A percentile compares a stretch with the other conserved stretches of the same genome.
Conservation (phyloP, 768 basidiomycete species). For the Russula sp. region DNA sequence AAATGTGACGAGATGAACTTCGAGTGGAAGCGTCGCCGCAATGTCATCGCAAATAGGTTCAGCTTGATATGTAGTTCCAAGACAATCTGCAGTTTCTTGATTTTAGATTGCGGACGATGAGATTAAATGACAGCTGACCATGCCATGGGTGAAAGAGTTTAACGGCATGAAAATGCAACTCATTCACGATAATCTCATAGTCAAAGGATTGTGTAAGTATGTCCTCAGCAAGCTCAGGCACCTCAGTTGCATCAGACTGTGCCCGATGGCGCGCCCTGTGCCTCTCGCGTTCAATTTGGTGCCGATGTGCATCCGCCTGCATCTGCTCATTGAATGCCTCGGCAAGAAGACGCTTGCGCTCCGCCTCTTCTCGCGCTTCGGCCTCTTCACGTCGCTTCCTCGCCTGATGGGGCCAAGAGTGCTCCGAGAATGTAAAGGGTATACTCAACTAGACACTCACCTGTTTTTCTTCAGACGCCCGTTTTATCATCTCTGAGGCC, state of each 20-base stretch:
- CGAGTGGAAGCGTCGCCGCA: slow-evolving; percentile 51
- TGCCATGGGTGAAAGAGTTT: slow-evolving; percentile 65
- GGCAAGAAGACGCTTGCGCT: slow-evolving; percentile 38
- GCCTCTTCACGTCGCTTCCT: slow-evolving; percentile 49
- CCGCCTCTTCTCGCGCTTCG: slow-evolving; percentile 42
- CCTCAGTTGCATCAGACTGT: slow-evolving; percentile 63
- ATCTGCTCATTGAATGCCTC: slow-evolving; percentile 60
- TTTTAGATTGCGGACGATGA: background rate
- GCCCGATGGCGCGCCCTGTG: slow-evolving; percentile 54
- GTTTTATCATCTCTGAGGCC: slow-evolving; percentile 69
- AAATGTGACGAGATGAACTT: slow-evolving; percentile 62
- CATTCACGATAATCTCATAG: slow-evolving; percentile 49
- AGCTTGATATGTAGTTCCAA: slow-evolving; percentile 64
- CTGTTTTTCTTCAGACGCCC: slow-evolving; percentile 62
- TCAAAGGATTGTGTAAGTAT: slow-evolving; percentile 53
- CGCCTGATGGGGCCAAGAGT: slow-evolving; percentile 5
- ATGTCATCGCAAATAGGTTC: slow-evolving; percentile 69
- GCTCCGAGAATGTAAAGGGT: background rate
- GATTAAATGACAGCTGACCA: slow-evolving; percentile 34
- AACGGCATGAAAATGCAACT: slow-evolving; percentile 54
- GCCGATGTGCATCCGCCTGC: slow-evolving; percentile 54
- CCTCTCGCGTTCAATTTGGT: slow-evolving; percentile 46
- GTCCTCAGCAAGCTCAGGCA: slow-evolving; percentile 35
- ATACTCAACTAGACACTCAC: slow-evolving; percentile 32
- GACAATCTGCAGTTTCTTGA: slow-evolving; percentile 37